Percentiles rank a stretch among this genome's conserved stretches.
Conservation (phyloP, 176 grass and related monocot genomes). For the maize (Zea mays) region DNA sequence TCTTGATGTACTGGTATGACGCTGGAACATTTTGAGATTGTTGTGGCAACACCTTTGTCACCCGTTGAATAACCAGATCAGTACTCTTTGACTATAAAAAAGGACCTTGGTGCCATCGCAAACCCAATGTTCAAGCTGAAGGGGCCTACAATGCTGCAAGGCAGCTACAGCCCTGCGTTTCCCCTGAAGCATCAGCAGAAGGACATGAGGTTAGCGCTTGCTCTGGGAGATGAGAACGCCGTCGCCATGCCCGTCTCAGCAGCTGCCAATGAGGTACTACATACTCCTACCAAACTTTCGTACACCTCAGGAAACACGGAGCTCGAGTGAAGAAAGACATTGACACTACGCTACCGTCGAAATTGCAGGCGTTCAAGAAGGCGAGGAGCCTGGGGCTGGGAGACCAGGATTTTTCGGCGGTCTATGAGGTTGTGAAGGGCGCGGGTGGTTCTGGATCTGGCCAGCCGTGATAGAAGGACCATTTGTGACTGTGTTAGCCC, state of each 20-base stretch:
- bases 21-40: conserved; percentile 15
- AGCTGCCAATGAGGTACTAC: conserved; percentile 45
- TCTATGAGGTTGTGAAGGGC: conserved; percentile 66
- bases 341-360: too few species aligned
- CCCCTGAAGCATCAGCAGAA: conserved; percentile 99
- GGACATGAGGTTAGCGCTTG: conserved; percentile 90
- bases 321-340: too few species aligned
- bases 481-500: too few species aligned
- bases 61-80: neutral
- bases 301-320: too few species aligned
- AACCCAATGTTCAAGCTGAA: conserved; percentile 99
- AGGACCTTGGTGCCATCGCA: conserved; percentile 76
- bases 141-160: conserved; percentile 77
- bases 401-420: conserved; percentile 85
- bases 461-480: conserved; percentile 10
- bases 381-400: neutral
- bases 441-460: conserved; percentile 40
- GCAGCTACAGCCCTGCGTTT: conserved; percentile 82
- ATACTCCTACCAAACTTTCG: too few species aligned
- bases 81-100: neutral
- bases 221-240: conserved; percentile 69
- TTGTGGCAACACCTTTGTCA: too few species aligned
- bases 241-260: conserved; percentile 87
- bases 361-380: too few species aligned
- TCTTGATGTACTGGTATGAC: conserved; percentile 74